Evolutionary conservation across 345 rosid species (phyloP).

Genomic region (Reutealis trisperma): DNA sequence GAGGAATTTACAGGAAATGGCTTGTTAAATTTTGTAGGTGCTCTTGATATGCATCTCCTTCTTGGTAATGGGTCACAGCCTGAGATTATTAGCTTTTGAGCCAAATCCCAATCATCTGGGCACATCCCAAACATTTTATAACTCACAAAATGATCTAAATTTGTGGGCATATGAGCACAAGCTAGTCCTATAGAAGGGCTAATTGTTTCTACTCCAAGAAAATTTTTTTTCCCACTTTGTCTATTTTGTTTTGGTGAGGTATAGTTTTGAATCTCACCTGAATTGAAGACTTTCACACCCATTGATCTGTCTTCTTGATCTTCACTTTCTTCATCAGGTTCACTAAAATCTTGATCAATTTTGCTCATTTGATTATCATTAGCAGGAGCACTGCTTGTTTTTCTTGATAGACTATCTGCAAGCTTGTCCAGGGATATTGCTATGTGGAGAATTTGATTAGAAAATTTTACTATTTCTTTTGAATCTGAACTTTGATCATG

Average conservation of each 20-base stretch:
- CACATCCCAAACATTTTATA: constrained; percentile 43
- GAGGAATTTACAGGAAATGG: constrained; percentile 39
- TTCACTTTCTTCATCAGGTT: constrained; percentile 30
- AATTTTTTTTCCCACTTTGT: constrained; percentile 40
- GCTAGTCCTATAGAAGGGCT: constrained; percentile 43
- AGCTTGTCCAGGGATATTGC: constrained; percentile 51
- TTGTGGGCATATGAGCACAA: constrained; percentile 35
- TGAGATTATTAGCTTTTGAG: constrained; percentile 46
- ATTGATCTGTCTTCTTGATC: constrained; percentile 31
- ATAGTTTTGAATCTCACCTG: constrained; percentile 48
- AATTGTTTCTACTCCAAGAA: constrained; percentile 51
- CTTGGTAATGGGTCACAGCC: constrained; percentile 63
- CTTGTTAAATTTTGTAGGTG: constrained; percentile 38
- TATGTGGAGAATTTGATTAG: constrained; percentile 47
- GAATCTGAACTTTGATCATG: constrained; percentile 35
- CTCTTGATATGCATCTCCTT: constrained; percentile 53
- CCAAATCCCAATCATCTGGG: constrained; percentile 50
- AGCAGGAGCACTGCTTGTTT: constrained; percentile 15
- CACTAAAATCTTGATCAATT: constrained; percentile 35
- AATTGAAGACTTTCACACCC: constrained; percentile 26
- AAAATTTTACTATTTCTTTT: constrained; percentile 31
- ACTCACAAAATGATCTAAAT: constrained; percentile 44
- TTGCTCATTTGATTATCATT: constrained; percentile 25
- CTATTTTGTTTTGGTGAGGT: constrained; percentile 45
- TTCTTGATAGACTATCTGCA: constrained; percentile 31